Conservation (phyloP, 192 early-diverging fungal genomes). For the Backusella tarrabulga region DNA sequence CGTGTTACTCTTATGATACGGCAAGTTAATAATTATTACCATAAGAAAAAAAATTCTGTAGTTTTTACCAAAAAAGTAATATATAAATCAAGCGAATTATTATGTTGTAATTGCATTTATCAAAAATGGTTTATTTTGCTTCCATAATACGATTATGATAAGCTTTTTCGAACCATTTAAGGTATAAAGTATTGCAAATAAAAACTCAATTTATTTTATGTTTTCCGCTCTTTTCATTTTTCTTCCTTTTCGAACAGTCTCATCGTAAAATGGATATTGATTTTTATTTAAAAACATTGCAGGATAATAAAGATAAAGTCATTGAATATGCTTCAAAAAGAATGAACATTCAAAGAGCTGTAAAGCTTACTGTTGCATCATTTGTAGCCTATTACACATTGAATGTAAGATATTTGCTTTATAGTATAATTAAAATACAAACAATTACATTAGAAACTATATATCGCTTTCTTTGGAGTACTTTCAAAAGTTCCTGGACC, state of each 20-base stretch:
- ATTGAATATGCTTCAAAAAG: background rate
- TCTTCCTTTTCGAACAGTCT: background rate
- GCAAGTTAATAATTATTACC: no score
- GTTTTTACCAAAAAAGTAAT: background rate
- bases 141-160: background rate
- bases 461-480: slow-evolving; percentile 24
- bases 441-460: slow-evolving; percentile 18
- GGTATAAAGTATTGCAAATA: background rate
- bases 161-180: background rate
- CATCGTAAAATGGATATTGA: background rate
- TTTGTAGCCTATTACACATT: background rate
- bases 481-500: slow-evolving; percentile 26
- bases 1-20: no score
- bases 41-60: no score
- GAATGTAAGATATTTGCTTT: background rate
- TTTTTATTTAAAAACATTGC: background rate
- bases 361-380: background rate
- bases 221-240: background rate
- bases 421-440: background rate
- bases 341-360: background rate
- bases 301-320: background rate
- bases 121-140: background rate
- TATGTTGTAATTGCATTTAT: background rate
- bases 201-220: background rate
- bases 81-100: background rate